Base-by-base conservation (phyloP, 2,329 filamentous ascomycete genomes). In the Aplosporella prunicola region DNA sequence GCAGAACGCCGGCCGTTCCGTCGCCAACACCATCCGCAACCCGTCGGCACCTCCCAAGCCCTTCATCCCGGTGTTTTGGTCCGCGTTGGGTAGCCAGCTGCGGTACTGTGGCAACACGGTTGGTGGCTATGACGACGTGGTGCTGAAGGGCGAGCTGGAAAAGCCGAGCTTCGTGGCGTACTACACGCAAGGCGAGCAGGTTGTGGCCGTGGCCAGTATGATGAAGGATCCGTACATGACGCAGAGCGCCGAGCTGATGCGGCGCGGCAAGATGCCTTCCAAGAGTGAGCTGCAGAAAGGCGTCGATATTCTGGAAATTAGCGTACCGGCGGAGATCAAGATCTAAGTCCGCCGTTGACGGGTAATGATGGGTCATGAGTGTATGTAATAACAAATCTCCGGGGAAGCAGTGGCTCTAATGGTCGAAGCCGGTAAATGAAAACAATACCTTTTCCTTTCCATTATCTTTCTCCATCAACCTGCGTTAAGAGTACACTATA, bases 31-130 rank as follows among this genome's bases (percentile, higher is more conserved):
- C 50, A 94, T 98, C 52, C 72, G 78, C 47, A 69, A 81, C 50
- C 73, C 80, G 0, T 61, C 70, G 6, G 58, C 70, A 30, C 16
- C 26, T 9, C 68, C 78, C 1, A 78, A 82, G 49, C 68, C 75
- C 2, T 95, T 94, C 61, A 89, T 91, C 41, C 91, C 91, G 1
- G 75, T 98, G 34, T 98, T 98, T 68, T 98, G 91, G 91, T 94
- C 86, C 1, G 91, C 91, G 0, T 66, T 98, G 5, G 86, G 88
- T 5, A 74, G 78, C 5, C 91, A 98, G 63, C 62, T 98, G 51
- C 76, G 91, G 30, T 98, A 98, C 68, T 94, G 87, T 54, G 91
- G 91, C 9, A 91, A 89, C 64, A 86, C 88, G 0, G 63, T 69
- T 0, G 74, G 76, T 37, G 89, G 89, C 1, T 96, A 76, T 66